These are phyloP conservation scores for Castanospermum australe DNA, from an alignment of 306 rosid genomes.

Conservation along the genomic window DNA sequence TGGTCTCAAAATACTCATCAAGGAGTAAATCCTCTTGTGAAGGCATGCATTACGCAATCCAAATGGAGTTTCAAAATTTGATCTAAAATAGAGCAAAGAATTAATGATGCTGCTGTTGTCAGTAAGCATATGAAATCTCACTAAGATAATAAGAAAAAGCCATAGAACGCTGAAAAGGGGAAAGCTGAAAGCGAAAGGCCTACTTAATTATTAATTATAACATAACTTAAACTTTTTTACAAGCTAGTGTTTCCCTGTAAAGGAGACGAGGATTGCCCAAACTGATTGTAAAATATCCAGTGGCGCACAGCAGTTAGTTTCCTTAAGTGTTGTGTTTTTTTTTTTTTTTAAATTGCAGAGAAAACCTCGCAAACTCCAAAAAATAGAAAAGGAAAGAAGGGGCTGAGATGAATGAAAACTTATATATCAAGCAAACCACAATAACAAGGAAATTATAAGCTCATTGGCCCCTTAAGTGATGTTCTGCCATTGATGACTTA, in stretches of 20 bases:
- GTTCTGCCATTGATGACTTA: neutral
- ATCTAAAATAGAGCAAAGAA: conserved; percentile 10
- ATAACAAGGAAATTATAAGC: neutral
- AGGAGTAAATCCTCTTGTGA: conserved; percentile 25
- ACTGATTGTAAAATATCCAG: neutral
- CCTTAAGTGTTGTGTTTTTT: neutral
- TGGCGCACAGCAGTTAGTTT: neutral
- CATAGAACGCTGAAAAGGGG: neutral
- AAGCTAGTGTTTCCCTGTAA: conserved; percentile 5
- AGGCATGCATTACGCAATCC: conserved; percentile 37
- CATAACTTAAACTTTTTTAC: neutral
- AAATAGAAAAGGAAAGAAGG: neutral
- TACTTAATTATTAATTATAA: neutral
- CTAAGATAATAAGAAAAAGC: conserved; percentile 19
- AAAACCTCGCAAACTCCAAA: neutral
- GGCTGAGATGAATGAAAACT: neutral
- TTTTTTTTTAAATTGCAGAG: neutral
- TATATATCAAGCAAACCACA: neutral
- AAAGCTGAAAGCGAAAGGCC: neutral
- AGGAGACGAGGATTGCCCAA: neutral
- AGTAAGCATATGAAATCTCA: conserved; percentile 33
- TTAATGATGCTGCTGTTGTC: conserved; percentile 39
- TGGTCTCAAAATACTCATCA: conserved; percentile 37
- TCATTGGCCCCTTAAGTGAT: neutral
- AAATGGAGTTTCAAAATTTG: conserved; percentile 6